Evolutionary conservation across 257 asterid species (phyloP).

Genomic region (Lithospermum erythrorhizon): DNA sequence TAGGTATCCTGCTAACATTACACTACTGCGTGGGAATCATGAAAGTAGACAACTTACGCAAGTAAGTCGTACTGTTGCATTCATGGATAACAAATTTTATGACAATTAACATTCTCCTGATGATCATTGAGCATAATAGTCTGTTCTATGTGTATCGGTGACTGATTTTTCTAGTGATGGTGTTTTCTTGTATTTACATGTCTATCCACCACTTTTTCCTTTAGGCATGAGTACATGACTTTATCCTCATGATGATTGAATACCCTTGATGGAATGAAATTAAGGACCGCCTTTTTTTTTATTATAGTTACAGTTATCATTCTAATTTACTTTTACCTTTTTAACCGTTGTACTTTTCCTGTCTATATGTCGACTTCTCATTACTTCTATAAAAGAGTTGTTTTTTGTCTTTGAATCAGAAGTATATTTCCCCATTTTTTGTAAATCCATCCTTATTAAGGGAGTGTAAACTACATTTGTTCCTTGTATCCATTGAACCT

Average conservation of each 20-base stretch:
- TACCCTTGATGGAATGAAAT: background rate
- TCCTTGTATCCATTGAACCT: background rate
- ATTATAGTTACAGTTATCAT: background rate
- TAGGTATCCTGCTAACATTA: constrained; percentile 91
- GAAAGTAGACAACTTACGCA: constrained; percentile 97
- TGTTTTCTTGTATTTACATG: no score
- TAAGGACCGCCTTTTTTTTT: background rate
- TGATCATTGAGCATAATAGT: no score
- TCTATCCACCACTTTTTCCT: background rate
- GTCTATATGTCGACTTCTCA: background rate
- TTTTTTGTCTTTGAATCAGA: no score
- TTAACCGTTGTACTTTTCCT: background rate
- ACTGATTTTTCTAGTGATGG: no score
- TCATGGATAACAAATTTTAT: no score
- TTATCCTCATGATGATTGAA: background rate
- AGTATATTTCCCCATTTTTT: no score
- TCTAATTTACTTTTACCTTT: background rate
- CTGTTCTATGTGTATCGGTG: no score
- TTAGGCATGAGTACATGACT: background rate
- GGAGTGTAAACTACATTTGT: background rate
- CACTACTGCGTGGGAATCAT: constrained; percentile 95
- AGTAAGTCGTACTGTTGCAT: constrained; percentile 26
- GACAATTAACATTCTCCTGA: no score
- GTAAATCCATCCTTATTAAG: no score
- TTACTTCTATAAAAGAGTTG: no score